A percentile compares a stretch with the other conserved stretches of the same genome.
phyloP scores from a whole-genome alignment of 177 flowering plant species.

The Vitis hybrid region DNA sequence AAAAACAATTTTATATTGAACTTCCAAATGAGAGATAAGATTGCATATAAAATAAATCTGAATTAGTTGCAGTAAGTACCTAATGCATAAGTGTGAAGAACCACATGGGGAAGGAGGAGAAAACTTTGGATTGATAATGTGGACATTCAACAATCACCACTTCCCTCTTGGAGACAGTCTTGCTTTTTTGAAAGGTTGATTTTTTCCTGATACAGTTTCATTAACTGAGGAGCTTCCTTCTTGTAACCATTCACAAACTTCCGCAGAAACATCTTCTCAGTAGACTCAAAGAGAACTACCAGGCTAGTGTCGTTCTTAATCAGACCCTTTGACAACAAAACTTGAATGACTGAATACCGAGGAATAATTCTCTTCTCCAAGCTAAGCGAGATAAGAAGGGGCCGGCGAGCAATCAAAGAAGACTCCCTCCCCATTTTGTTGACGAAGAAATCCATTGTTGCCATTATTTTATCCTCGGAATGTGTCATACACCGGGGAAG shows the following conservation, averaged over 20 bases:
- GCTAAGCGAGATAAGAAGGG: constrained; percentile 8
- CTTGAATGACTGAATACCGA: constrained; percentile 11
- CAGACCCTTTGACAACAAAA: constrained; percentile 16
- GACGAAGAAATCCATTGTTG: constrained; percentile 22
- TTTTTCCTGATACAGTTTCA: constrained; percentile 7
- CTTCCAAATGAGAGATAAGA: too few species aligned
- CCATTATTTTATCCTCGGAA: constrained; percentile 24
- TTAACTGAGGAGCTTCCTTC: constrained; percentile 8
- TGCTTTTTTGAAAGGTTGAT: not conserved
- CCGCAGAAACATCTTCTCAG: constrained; percentile 9
- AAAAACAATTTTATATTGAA: too few species aligned
- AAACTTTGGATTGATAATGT: too few species aligned
- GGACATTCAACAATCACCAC: not conserved
- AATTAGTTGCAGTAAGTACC: too few species aligned
- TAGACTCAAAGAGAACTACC: not conserved
- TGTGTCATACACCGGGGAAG: constrained; percentile 16
- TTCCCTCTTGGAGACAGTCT: not conserved
- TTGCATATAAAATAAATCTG: too few species aligned
- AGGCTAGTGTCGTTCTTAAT: not conserved
- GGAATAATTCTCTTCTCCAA: constrained; percentile 26
- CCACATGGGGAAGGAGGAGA: too few species aligned
- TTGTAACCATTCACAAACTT: constrained; percentile 6
- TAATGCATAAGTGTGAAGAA: too few species aligned
- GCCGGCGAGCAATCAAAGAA: constrained; percentile 8
- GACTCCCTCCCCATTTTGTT: constrained; percentile 26